These are phyloP conservation scores for Geosmithia putterillii DNA, from an alignment of 2,329 filamentous ascomycete species.

Conservation along the genomic window DNA sequence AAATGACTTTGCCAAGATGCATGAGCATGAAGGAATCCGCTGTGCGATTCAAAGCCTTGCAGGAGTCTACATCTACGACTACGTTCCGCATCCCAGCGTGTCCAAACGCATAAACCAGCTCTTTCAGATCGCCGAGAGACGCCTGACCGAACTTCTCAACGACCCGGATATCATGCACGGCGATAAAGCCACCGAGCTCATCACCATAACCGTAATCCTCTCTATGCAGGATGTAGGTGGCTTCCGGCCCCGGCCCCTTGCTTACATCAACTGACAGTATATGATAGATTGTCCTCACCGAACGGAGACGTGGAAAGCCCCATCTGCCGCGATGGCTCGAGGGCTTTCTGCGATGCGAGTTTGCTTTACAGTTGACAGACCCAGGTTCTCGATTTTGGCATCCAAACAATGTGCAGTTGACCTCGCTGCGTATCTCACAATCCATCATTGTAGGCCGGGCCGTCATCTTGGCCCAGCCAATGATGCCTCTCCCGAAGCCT, in stretches of 20 bases:
- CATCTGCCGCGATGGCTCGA: conserved; percentile 22
- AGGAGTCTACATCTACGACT: conserved; percentile 28
- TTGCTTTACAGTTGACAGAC: conserved; percentile 20
- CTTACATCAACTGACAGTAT: background rate
- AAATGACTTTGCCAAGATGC: conserved; percentile 25
- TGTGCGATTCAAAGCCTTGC: conserved; percentile 26
- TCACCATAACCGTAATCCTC: conserved; percentile 22
- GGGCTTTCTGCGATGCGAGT: conserved; percentile 21
- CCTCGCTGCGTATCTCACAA: conserved; percentile 20
- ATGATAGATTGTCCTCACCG: conserved; percentile 10
- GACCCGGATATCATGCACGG: conserved; percentile 8
- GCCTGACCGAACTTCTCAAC: conserved; percentile 15
- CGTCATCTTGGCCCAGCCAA: conserved; percentile 25
- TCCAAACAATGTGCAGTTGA: conserved; percentile 17
- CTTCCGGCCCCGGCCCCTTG: conserved; percentile 17
- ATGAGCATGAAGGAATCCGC: conserved; percentile 18
- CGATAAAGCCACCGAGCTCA: conserved; percentile 15
- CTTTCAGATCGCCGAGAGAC: conserved; percentile 16
- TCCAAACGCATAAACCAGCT: conserved; percentile 18
- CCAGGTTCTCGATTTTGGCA: conserved; percentile 23
- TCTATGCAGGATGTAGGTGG: conserved; percentile 28
- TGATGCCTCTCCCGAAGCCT: conserved; percentile 17
- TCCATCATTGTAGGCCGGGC: conserved; percentile 25
- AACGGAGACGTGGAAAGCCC: conserved; percentile 19
- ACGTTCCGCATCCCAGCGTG: conserved; percentile 18